A percentile compares a stretch with the other conserved stretches of the same genome.
phyloP scores from a whole-genome alignment of 176 grass and related monocot species.

The Stipa capillata region DNA sequence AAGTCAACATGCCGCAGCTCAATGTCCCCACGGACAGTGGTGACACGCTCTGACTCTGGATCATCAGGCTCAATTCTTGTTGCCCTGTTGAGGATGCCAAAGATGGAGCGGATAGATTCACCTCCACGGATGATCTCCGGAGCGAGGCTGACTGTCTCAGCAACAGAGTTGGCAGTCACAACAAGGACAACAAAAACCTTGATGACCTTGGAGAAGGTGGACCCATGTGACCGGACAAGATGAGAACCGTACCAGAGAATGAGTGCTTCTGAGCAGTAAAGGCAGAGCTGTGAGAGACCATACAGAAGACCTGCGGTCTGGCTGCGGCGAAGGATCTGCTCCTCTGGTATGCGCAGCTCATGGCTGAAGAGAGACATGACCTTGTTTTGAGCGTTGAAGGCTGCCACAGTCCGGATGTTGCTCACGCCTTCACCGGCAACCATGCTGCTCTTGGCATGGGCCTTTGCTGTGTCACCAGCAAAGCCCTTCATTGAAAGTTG shows the following conservation, averaged over 20 bases:
- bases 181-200: slow-evolving; percentile 98
- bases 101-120: slow-evolving; percentile 83
- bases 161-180: slow-evolving; percentile 86
- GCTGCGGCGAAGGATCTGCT: slow-evolving; percentile 68
- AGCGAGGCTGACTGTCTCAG: slow-evolving; percentile 86
- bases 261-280: slow-evolving; percentile 85
- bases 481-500: slow-evolving; percentile 98
- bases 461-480: slow-evolving; percentile 87
- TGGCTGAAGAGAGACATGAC: slow-evolving; percentile 71
- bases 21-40: slow-evolving; percentile 64
- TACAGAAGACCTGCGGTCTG: slow-evolving; percentile 85
- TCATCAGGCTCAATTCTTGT: slow-evolving; percentile 80
- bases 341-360: slow-evolving; percentile 66
- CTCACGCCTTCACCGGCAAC: slow-evolving; percentile 87
- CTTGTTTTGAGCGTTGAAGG: slow-evolving; percentile 88
- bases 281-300: slow-evolving; percentile 86
- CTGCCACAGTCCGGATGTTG: slow-evolving; percentile 92
- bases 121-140: slow-evolving; percentile 84
- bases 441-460: slow-evolving; percentile 95
- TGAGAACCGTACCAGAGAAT: slow-evolving; percentile 93
- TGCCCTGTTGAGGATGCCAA: slow-evolving; percentile 72
- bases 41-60: slow-evolving; percentile 64
- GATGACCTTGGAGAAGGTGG: slow-evolving; percentile 97
- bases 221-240: slow-evolving; percentile 58
- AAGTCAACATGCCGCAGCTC: slow-evolving; percentile 92